Evolutionary conservation across 306 rosid species (phyloP), one percentile per base, ranked within the genome.

Genomic region (Inga leiocalycina): DNA sequence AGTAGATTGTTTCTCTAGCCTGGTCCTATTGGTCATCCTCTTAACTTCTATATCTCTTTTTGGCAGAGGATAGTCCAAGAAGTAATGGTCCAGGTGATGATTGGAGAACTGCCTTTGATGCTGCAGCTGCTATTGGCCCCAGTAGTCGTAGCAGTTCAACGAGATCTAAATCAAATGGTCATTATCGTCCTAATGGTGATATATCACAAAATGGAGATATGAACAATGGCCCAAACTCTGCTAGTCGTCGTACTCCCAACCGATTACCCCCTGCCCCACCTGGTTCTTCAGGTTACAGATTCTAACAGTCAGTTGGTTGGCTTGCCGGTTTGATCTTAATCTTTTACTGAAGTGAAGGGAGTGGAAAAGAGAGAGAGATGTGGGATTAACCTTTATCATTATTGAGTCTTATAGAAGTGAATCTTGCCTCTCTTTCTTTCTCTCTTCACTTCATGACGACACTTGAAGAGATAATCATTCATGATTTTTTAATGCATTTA

Each of bases 71-170:
- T 79, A 95, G 95, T 82, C 97, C 98, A 71, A 91, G 88, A 87
- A 92, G 91, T 83, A 76, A 87, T 14, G 91, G 89, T 84, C 68
- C 88, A 56, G 91, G 96, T 84, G 98, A 95, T 74, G 98, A 93
- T 82, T 95, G 98, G 98, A 84, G 90, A 87, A 74, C 86, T 70
- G 98, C 98, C 76, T 95, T 95, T 79, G 98, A 95, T 85, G 95
- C 97, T n/a, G 98, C 59, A 17, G 59, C 98, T 19, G 90, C 94
- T 59, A 92, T 89, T 77, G 94, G 94, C 65, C 81, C 96, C 15
- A 84, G 69, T 75, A 86, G 93, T 80, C 87, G 75, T 24, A 79
- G 86, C 43, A 86, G 88, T 65, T 85, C 85, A 16, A 39, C 80
- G 41, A 89, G 95, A 77, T 91, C 98, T 64, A 87, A 88, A 67